Percentiles rank a stretch among this genome's conserved stretches.
These are phyloP conservation scores for Thielaviopsis ethacetica DNA, from an alignment of 2,329 filamentous ascomycete species.

Conservation along the genomic window DNA sequence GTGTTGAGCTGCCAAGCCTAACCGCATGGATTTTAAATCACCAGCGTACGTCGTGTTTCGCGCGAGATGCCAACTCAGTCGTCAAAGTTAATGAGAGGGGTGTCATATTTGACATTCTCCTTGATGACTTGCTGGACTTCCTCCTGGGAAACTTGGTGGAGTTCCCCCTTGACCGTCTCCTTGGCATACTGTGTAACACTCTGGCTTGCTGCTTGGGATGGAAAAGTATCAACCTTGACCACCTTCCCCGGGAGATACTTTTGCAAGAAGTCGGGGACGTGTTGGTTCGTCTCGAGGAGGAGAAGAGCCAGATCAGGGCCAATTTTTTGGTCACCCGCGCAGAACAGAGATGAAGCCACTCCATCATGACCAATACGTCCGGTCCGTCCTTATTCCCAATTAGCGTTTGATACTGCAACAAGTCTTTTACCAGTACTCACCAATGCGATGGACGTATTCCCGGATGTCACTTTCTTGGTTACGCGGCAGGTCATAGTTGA, in stretches of 20 bases:
- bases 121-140: not conserved
- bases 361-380: constrained; percentile 83
- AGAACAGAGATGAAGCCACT: constrained; percentile 78
- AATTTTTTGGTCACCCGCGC: constrained; percentile 56
- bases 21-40: not conserved
- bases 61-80: not conserved
- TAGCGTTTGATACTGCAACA: not conserved
- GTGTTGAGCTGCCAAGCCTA: no score
- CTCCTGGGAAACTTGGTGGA: not conserved
- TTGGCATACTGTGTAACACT: not conserved
- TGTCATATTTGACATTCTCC: not conserved
- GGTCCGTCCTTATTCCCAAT: constrained; percentile 52
- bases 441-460: constrained; percentile 90
- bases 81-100: not conserved
- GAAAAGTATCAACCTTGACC: not conserved
- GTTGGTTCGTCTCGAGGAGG: constrained; percentile 62
- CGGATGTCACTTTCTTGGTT: constrained; percentile 68
- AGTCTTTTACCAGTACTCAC: constrained; percentile 29
- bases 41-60: not conserved
- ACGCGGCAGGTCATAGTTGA: constrained; percentile 82
- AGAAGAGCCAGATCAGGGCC: constrained; percentile 62
- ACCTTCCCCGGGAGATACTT: constrained; percentile 40
- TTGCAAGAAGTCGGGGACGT: constrained; percentile 67
- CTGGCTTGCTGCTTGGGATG: not conserved
- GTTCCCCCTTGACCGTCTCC: not conserved